Evolutionary conservation across 2,329 filamentous ascomycete genomes (phyloP).

Genomic region (Zymoseptoria tritici): DNA sequence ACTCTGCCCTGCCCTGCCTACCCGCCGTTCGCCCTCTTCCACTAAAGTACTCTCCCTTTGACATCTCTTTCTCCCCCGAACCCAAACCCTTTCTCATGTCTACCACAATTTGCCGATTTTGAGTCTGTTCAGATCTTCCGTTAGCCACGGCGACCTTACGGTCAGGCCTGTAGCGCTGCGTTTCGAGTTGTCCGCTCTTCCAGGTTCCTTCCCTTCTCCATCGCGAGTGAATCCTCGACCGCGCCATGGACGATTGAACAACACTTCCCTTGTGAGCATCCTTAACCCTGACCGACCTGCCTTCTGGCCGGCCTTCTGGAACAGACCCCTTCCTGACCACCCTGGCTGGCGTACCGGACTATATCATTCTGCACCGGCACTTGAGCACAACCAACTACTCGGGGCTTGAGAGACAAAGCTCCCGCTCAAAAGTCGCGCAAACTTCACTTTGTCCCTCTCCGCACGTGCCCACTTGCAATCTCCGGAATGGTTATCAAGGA

Average conservation of each 20-base stretch:
- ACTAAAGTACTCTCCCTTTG: neutral
- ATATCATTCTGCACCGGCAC: neutral
- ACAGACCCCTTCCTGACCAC: neutral
- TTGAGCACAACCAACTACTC: neutral
- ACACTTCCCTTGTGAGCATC: neutral
- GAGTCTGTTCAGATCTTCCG: neutral
- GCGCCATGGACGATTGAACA: neutral
- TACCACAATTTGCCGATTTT: neutral
- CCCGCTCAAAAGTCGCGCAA: slow-evolving; percentile 12
- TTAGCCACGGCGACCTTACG: neutral
- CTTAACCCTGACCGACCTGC: neutral
- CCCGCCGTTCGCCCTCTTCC: neutral
- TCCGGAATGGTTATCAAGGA: slow-evolving; percentile 30
- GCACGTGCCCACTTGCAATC: slow-evolving; percentile 9
- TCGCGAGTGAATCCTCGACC: neutral
- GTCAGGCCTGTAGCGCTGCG: neutral
- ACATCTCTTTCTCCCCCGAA: neutral
- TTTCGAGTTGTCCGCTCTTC: neutral
- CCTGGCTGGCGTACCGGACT: neutral
- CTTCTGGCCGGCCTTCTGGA: neutral
- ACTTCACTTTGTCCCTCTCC: slow-evolving; percentile 2
- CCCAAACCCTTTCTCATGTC: neutral
- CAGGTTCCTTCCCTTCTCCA: neutral
- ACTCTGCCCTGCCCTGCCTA: neutral
- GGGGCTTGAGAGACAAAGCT: neutral